These are phyloP conservation scores for Gelatoporia subvermispora DNA, from an alignment of 768 basidiomycete genomes.

Conservation along the genomic window DNA sequence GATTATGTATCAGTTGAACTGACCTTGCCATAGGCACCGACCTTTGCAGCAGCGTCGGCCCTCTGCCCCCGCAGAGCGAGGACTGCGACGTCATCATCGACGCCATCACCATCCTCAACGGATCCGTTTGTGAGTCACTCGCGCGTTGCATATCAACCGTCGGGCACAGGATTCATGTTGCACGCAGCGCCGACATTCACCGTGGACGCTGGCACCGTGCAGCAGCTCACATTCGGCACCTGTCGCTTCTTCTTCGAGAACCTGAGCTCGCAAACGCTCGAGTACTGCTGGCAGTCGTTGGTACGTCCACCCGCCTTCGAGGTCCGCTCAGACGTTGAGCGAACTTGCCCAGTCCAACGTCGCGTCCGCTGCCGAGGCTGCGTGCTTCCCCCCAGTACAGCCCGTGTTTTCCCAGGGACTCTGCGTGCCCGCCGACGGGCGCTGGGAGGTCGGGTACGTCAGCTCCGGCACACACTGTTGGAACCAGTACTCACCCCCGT, in stretches of 20 bases:
- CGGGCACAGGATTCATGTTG: neutral
- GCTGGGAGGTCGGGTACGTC: conserved; percentile 16
- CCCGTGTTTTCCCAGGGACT: conserved; percentile 11
- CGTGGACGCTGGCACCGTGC: conserved; percentile 9
- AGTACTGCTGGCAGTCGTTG: conserved; percentile 18
- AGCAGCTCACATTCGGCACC: conserved; percentile 19
- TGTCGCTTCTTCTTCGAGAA: conserved; percentile 22
- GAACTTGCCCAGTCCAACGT: conserved; percentile 3
- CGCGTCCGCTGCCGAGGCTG: conserved; percentile 10
- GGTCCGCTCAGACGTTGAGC: neutral
- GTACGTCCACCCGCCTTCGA: neutral
- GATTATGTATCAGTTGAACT: neutral
- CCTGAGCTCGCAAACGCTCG: conserved; percentile 10
- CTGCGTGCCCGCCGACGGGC: conserved; percentile 7
- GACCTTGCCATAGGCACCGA: conserved; percentile 7
- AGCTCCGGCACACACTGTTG: no score
- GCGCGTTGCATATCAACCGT: neutral
- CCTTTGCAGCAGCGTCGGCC: conserved; percentile 11
- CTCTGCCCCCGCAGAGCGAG: conserved; percentile 10
- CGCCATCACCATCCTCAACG: conserved; percentile 15
- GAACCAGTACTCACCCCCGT: no score
- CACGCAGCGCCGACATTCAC: conserved; percentile 14
- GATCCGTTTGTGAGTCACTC: conserved; percentile 5
- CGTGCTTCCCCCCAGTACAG: conserved; percentile 17
- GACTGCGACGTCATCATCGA: conserved; percentile 15